Base-by-base conservation (phyloP, 805 yeast species). In the Sugiyamaella smithiae region DNA sequence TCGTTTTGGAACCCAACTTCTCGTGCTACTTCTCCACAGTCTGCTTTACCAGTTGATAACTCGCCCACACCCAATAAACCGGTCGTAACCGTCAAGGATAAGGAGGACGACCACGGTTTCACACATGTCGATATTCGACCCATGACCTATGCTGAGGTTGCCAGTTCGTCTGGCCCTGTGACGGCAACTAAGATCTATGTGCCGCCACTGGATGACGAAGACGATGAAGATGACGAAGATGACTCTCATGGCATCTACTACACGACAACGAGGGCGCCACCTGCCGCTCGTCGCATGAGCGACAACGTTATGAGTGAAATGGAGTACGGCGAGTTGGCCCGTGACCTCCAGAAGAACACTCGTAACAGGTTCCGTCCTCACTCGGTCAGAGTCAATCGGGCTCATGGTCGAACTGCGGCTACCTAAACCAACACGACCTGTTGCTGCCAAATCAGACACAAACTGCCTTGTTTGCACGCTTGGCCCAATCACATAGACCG, bases 71-170 rank as follows among this genome's bases (percentile, higher is more conserved):
- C 46, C 16, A 31, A 29, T 19, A 43, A 26, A 16, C 19, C 43
- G 11, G 43, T 45, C 23, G 38, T 45, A 14, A 36, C 43, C 14
- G 54, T 52, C 4, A 20, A 44, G 14, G 59, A 60, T 42, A 41
- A 36, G 25, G 67, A 62, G 8, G 72, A 66, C 45, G 33, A 26
- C 8, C 67, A 63, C 12, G 80, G 71, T 45, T 77, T 73, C 55
- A 68, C 77, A 20, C 71, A 69, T 45, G 72, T 78, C 46, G 70
- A 70, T 42, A 60, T 75, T 36, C 72, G 79, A 46, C 68, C 72
- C 48, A 61, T 76, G 57, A 74, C 81, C 6, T 77, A 77, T 57
- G 80, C 80, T 9, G 82, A 78, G 63, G 80, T 72, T 20, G 78
- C 78, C 9, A 62, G 72, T 1, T 47, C 56, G 51, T 31, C 52